Percentiles rank a stretch among this genome's conserved stretches.
Conservation (phyloP, 805 yeast genomes). For the Candida verbasci region DNA sequence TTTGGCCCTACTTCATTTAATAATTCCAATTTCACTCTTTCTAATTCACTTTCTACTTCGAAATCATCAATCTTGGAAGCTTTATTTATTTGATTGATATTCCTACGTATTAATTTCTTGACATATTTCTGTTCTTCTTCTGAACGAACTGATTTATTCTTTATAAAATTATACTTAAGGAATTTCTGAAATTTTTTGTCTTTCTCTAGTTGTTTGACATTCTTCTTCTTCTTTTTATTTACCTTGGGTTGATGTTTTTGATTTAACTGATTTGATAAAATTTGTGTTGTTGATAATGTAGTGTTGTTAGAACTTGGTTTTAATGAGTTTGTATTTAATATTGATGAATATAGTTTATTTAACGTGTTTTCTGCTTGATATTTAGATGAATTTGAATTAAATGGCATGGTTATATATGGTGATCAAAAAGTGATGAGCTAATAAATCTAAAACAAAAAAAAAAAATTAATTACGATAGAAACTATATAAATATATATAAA, state of each 20-base stretch:
- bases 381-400: constrained; percentile 24
- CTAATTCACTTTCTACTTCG: constrained; percentile 25
- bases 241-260: constrained; percentile 12
- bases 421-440: constrained; percentile 5
- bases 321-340: neutral
- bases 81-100: constrained; percentile 26
- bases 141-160: constrained; percentile 22
- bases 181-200: constrained; percentile 31
- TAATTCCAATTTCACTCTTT: constrained; percentile 14
- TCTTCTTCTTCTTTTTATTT: constrained; percentile 18
- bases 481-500: too few relatives aligned
- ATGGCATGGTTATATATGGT: constrained; percentile 21
- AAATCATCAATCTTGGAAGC: constrained; percentile 29
- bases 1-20: constrained; percentile 19
- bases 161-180: constrained; percentile 37
- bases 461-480: neutral
- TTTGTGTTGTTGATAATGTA: constrained; percentile 15
- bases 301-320: neutral
- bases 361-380: constrained; percentile 37
- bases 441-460: neutral
- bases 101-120: constrained; percentile 33
- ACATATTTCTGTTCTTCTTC: constrained; percentile 36
- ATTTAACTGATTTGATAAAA: constrained; percentile 14
- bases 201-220: constrained; percentile 22
- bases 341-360: constrained; percentile 25